These are phyloP conservation scores for Phaffia australis DNA, from an alignment of 768 basidiomycete genomes.

Conservation along the genomic window DNA sequence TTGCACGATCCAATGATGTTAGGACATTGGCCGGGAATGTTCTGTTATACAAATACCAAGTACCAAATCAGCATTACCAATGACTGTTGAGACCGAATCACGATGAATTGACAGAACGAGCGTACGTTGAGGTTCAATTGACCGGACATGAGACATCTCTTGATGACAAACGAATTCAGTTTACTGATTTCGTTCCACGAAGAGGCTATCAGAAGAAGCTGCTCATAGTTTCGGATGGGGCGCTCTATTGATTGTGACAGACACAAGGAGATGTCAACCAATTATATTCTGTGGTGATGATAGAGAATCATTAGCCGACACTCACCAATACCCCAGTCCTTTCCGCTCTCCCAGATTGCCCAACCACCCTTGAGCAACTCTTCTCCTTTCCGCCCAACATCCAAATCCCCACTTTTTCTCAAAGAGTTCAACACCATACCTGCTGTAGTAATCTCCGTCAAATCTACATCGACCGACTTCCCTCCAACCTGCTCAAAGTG, in stretches of 20 bases:
- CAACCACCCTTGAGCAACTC: slow-evolving; percentile 44
- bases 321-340: slow-evolving; percentile 85
- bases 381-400: slow-evolving; percentile 34
- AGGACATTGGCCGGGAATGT: slow-evolving; percentile 45
- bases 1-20: slow-evolving; percentile 46
- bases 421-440: slow-evolving; percentile 12
- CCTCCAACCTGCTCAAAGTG: slow-evolving; percentile 13
- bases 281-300: neutral
- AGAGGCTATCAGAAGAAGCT: slow-evolving; percentile 62
- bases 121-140: slow-evolving; percentile 40
- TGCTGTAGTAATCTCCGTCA: slow-evolving; percentile 7
- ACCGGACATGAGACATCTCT: slow-evolving; percentile 55
- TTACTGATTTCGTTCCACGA: slow-evolving; percentile 81
- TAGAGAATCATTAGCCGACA: slow-evolving; percentile 5
- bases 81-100: neutral
- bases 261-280: neutral
- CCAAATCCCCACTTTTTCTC: slow-evolving; percentile 8
- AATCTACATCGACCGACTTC: slow-evolving; percentile 8
- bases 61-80: rapidly evolving
- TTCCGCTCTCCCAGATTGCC: slow-evolving; percentile 83
- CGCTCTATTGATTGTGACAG: slow-evolving; percentile 51
- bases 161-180: slow-evolving; percentile 69
- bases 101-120: slow-evolving; percentile 15
- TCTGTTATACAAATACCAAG: slow-evolving; percentile 43
- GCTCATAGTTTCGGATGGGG: slow-evolving; percentile 76